These are phyloP conservation scores for Pseudogymnoascus sp. DNA, from an alignment of 2,329 filamentous ascomycete species.

Conservation along the genomic window DNA sequence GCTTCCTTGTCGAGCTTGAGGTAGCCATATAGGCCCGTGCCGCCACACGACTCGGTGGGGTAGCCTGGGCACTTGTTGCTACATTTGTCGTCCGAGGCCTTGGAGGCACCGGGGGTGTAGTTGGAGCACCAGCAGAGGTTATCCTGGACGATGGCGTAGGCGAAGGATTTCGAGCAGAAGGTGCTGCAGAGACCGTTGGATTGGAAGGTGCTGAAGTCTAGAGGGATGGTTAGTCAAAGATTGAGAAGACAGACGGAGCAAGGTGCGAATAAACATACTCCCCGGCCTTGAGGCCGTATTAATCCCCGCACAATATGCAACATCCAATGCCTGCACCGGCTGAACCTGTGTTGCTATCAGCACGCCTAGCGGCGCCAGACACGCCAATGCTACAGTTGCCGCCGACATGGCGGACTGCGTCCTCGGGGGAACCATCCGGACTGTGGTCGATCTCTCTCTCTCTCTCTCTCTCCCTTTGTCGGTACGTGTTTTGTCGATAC, in stretches of 20 bases:
- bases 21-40: constrained; percentile 54
- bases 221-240: not conserved
- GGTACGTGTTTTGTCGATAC: not conserved
- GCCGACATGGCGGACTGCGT: constrained; percentile 3
- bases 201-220: constrained; percentile 41
- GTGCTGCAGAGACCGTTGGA: constrained; percentile 61
- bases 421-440: constrained; percentile 2
- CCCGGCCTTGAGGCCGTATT: not conserved
- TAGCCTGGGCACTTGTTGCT: constrained; percentile 58
- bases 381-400: not conserved
- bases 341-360: not conserved
- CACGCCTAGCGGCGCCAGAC: constrained; percentile 1
- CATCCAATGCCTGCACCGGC: not conserved
- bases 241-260: not conserved
- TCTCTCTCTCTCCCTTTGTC: not conserved
- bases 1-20: constrained; percentile 45
- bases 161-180: constrained; percentile 48
- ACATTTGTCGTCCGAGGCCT: constrained; percentile 41
- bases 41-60: constrained; percentile 57
- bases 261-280: not conserved
- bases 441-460: not conserved
- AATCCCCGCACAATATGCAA: not conserved
- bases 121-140: constrained; percentile 68
- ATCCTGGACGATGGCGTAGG: constrained; percentile 59
- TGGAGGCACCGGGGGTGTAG: constrained; percentile 45